These are phyloP conservation scores for Phytopythium cucurbitacearum DNA, from an alignment of 352 stramenopile species.

Conservation along the genomic window DNA sequence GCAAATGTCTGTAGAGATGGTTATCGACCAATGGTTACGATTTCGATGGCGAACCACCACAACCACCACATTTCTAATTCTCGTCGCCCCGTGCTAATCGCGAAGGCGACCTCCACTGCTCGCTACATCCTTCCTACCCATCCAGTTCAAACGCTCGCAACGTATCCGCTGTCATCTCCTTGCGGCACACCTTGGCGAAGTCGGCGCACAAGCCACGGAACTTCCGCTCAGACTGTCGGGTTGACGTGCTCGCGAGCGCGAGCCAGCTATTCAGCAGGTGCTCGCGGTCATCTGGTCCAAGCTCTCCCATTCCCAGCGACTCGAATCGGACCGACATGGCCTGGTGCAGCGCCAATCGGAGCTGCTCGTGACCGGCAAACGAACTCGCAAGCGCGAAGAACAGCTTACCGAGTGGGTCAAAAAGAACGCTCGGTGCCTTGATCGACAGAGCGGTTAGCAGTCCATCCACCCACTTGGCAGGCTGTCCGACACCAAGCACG, in stretches of 20 bases:
- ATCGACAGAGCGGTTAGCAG: slow-evolving; percentile 41
- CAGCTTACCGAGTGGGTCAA: slow-evolving; percentile 45
- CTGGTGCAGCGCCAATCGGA: slow-evolving; percentile 25
- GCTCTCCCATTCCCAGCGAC: slow-evolving; percentile 27
- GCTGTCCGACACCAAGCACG: slow-evolving; percentile 34
- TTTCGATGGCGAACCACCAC: too few species aligned
- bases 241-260: slow-evolving; percentile 42
- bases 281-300: slow-evolving; percentile 39
- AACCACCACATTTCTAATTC: too few species aligned
- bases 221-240: slow-evolving; percentile 42
- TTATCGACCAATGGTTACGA: too few species aligned
- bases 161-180: slow-evolving; percentile 52
- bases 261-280: slow-evolving; percentile 58
- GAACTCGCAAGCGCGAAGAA: slow-evolving; percentile 47
- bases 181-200: slow-evolving; percentile 74
- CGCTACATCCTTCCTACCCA: slow-evolving; percentile 10
- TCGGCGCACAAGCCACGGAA: slow-evolving; percentile 60
- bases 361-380: slow-evolving; percentile 29
- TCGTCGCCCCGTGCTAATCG: too few species aligned
- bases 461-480: slow-evolving; percentile 47
- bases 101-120: slow-evolving; percentile 9
- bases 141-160: slow-evolving; percentile 50
- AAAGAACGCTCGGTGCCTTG: slow-evolving; percentile 54
- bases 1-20: too few species aligned
- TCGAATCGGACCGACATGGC: slow-evolving; percentile 30